Evolutionary conservation across 352 stramenopile genomes (phyloP).

Genomic region (Globisporangium okanoganense): DNA sequence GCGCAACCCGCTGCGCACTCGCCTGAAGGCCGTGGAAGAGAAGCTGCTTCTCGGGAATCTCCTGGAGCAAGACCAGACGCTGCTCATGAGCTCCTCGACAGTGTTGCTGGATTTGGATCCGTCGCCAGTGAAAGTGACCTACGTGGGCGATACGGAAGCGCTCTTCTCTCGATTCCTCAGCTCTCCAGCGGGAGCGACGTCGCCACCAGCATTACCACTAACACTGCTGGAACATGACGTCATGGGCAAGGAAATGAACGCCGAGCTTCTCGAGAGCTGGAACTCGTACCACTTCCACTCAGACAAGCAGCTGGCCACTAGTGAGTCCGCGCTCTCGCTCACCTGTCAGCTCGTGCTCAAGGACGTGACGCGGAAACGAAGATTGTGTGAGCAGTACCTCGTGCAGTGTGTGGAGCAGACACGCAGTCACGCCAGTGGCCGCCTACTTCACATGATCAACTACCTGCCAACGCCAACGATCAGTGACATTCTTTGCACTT

Average conservation of each 20-base stretch:
- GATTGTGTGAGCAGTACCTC: neutral
- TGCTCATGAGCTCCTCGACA: neutral
- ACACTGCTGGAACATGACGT: slow-evolving; percentile 15
- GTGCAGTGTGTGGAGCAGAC: neutral
- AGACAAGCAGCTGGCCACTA: slow-evolving; percentile 8
- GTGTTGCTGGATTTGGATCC: neutral
- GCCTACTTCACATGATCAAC: slow-evolving; percentile 23
- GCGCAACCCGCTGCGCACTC: slow-evolving; percentile 19
- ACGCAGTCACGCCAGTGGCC: slow-evolving; percentile 2
- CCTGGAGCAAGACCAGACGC: neutral
- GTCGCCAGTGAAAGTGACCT: slow-evolving; percentile 12
- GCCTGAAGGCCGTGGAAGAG: slow-evolving; percentile 6
- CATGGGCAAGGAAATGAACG: slow-evolving; percentile 34
- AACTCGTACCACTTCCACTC: slow-evolving; percentile 25
- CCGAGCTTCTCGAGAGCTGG: slow-evolving; percentile 45
- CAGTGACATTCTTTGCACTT: slow-evolving; percentile 31
- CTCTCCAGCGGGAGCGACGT: neutral
- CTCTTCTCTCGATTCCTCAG: slow-evolving; percentile 11
- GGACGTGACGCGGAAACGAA: neutral
- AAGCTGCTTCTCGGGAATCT: slow-evolving; percentile 11
- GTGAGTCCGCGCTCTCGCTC: neutral
- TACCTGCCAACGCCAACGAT: slow-evolving; percentile 25
- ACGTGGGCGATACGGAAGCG: slow-evolving; percentile 17
- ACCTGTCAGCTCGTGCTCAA: neutral
- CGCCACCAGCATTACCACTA: slow-evolving; percentile 20